A percentile compares a stretch with the other conserved stretches of the same genome.
Conservation (phyloP, 108 stramenopile species). For the Pseudonitzschia pungens region DNA sequence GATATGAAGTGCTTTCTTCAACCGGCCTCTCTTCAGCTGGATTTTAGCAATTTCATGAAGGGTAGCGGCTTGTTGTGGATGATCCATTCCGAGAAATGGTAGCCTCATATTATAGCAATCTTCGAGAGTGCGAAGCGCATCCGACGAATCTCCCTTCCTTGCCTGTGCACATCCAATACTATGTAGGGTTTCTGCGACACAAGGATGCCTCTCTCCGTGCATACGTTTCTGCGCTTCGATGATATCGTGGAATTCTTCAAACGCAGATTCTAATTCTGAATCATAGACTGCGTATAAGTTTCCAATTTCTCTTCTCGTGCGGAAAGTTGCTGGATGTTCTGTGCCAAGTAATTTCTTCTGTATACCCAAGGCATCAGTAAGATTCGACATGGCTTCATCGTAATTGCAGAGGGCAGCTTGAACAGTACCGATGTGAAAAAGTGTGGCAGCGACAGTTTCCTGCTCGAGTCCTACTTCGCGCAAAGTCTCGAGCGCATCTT, state of each 20-base stretch:
- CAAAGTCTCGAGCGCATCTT: constrained; percentile 52
- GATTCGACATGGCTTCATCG: constrained; percentile 49
- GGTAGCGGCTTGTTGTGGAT: constrained; percentile 61
- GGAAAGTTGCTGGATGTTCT: constrained; percentile 58
- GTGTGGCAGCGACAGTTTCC: constrained; percentile 60
- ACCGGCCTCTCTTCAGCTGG: constrained; percentile 47
- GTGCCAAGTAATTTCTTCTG: constrained; percentile 51
- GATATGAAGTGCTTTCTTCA: constrained; percentile 58
- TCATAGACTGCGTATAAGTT: constrained; percentile 49
- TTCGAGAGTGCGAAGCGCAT: constrained; percentile 51
- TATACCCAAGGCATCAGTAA: constrained; percentile 51
- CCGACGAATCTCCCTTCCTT: constrained; percentile 43
- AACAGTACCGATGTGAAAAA: constrained; percentile 61
- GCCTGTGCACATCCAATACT: constrained; percentile 60
- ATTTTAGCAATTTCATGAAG: constrained; percentile 66
- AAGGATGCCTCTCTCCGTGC: constrained; percentile 62
- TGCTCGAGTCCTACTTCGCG: constrained; percentile 54
- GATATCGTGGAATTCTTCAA: constrained; percentile 45
- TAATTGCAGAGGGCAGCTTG: constrained; percentile 51
- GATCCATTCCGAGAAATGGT: constrained; percentile 63
- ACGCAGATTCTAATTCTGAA: constrained; percentile 46
- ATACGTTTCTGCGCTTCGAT: constrained; percentile 47
- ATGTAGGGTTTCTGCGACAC: constrained; percentile 61
- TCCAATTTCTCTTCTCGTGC: constrained; percentile 60
- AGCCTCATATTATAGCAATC: constrained; percentile 70